These are phyloP conservation scores for Aspergillus persii DNA, from an alignment of 2,329 filamentous ascomycete species.

Conservation along the genomic window DNA sequence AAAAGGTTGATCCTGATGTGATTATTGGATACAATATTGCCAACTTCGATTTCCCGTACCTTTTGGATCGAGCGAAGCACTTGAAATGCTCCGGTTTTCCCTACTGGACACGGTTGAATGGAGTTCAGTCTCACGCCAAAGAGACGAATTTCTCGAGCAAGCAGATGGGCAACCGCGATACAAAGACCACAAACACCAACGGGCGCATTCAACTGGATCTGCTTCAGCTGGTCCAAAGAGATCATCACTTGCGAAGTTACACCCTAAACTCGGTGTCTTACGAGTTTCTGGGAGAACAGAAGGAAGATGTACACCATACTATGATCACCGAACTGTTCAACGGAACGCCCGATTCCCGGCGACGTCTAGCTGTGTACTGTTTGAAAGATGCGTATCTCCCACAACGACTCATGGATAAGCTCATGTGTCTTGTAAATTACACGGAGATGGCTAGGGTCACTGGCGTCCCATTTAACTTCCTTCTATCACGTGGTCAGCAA, in stretches of 20 bases:
- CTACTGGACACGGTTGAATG: constrained; percentile 79
- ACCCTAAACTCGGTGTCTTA: constrained; percentile 95
- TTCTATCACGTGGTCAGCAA: constrained; percentile 89
- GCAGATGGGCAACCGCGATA: constrained; percentile 95
- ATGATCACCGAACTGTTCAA: constrained; percentile 99
- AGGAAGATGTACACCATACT: constrained; percentile 97
- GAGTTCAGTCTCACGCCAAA: constrained; percentile 67
- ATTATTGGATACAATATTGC: constrained; percentile 99
- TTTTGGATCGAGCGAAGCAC: constrained; percentile 82
- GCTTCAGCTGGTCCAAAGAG: constrained; percentile 89
- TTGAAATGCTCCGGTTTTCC: constrained; percentile 79
- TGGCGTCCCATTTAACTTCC: constrained; percentile 93
- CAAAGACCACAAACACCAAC: constrained; percentile 90
- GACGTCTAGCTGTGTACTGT: constrained; percentile 91
- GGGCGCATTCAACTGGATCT: constrained; percentile 90
- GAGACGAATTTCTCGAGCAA: constrained; percentile 92
- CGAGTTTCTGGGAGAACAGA: constrained; percentile 93
- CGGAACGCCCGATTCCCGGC: constrained; percentile 86
- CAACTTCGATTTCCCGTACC: constrained; percentile 98
- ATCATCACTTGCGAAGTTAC: constrained; percentile 93
- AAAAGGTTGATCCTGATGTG: constrained; percentile 90
- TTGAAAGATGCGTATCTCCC: constrained; percentile 96
- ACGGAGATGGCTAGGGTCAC: constrained; percentile 99
- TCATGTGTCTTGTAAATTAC: constrained; percentile 98
- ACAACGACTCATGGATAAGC: constrained; percentile 91